Evolutionary conservation across 139 green algal genomes (phyloP), one percentile per base, ranked within the genome.

Genomic region (Zygnema cylindricum): DNA sequence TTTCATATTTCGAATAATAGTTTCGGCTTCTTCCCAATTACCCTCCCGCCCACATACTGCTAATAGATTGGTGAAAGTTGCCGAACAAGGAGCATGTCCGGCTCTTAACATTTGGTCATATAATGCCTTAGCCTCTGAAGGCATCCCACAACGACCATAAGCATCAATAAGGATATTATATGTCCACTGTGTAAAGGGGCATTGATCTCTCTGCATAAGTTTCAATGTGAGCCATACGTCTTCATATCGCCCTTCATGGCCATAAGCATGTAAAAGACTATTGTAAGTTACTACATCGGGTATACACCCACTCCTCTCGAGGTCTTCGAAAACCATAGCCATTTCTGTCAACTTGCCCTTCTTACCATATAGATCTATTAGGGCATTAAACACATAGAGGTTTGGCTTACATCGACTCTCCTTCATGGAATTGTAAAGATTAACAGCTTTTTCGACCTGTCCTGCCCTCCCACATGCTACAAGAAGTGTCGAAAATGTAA

Each of bases 111-210:
- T 79, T 43, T 79, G 36, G 71, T 43, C 7, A 43, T 40, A 79
- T 11, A 79, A 3, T 41, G 11, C 36, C 71, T 54, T 43, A 43
- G 71, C 71, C 16, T 79, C 71, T 16, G 11, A 7, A 23, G 36
- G 38, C 71, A 79, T 79, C 11, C 71, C 71, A 16, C 38, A 54
- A 11, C 71, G 49, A 22, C 77, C 77, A 42, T 54, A 84, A 35
- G 77, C 77, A 42, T 84, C 77, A 42, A 84, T 41, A 3, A 84
- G 35, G n/a, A 55, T 84, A 11, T 84, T 84, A 33, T 84, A 84
- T 21, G 77, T 84, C 71, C 49, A 63, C 16, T 63, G 49, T 16
- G 49, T 63, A 63, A 63, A 63, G 7, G 49, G 49, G 49, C 49
- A 63, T 16, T 63, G 49, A 16, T 7, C 49, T 63, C 49, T 63